phyloP scores from a whole-genome alignment of 2,329 filamentous ascomycete genomes.

The Hypocreales sp. region DNA sequence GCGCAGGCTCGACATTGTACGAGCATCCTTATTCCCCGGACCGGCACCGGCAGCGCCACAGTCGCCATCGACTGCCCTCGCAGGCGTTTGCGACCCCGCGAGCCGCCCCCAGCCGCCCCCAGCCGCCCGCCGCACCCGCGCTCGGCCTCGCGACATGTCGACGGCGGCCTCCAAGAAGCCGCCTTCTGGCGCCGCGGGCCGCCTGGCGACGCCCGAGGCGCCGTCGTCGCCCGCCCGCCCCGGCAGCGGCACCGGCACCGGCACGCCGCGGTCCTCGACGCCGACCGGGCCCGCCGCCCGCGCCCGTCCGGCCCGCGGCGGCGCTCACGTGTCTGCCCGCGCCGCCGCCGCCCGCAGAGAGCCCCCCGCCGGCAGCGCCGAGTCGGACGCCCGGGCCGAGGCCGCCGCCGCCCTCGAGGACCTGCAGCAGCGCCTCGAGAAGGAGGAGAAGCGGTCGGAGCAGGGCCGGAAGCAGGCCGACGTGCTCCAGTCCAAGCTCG shows the following conservation, averaged over 20 bases:
- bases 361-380: constrained; percentile 31
- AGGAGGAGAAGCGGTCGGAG: constrained; percentile 63
- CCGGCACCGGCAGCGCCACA: too few species aligned
- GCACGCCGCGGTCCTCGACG: constrained; percentile 29
- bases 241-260: too few species aligned
- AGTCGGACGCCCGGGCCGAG: constrained; percentile 66
- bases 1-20: too few species aligned
- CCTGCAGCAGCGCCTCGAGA: constrained; percentile 65
- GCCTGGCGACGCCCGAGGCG: constrained; percentile 26
- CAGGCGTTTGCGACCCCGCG: too few species aligned
- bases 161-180: constrained; percentile 36
- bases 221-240: constrained; percentile 23
- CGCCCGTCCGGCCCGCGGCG: constrained; percentile 43
- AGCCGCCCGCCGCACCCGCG: too few species aligned
- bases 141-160: constrained; percentile 39
- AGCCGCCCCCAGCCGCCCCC: too few species aligned
- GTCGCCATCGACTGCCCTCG: too few species aligned
- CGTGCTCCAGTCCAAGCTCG: constrained; percentile 69
- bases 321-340: constrained; percentile 57
- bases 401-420: constrained; percentile 68
- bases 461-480: constrained; percentile 73
- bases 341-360: constrained; percentile 49
- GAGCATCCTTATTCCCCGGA: too few species aligned
- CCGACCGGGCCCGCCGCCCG: constrained; percentile 19
- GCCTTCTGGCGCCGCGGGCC: constrained; percentile 29